Base-by-base conservation (phyloP, 306 rosid genomes). In the Parietaria judaica region DNA sequence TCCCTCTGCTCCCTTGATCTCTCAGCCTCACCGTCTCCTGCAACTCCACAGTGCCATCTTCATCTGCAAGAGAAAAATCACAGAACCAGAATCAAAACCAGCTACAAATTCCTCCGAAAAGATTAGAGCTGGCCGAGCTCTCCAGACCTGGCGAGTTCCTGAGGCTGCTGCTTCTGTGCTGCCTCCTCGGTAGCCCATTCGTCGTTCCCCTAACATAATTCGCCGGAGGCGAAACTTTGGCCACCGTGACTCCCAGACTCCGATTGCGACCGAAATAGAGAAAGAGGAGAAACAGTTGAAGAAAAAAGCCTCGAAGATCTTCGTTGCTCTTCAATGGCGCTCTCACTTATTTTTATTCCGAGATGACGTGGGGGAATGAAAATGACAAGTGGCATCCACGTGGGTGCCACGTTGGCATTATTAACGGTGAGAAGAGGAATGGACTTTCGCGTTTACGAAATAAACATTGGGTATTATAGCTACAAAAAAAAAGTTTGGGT, bases 101-200 rank as follows among this genome's bases (percentile, higher is more conserved):
- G 54, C n/a, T 14, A 61, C 31, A 12, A 7, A 6, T 31, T 56
- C 56, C 35, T 3, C 11, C 23, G 12, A 60, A 23, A 36, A 16
- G 8, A 6, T 47, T 59, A 88, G 98, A 92, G 88, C 96, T 88
- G 82, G 69, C 36, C 36, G 45, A 65, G 67, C 60, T 78, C 39
- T 12, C 55, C 16, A 3, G 61, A 94, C 97, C 99, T 71, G 97
- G 99, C 4, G 99, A 94, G 71, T 88, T 94, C 74, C 97, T 83
- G 67, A 84, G 90, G 70, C 84, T 79, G 72, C 76, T 75, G 78
- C 69, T 83, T 38, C 90, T 82, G 59, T 74, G 86, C 69, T 97
- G 76, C n/a, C 99, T 82, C 72, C 94, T 77, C 0, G 90, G 54
- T 64, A 90, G 59, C 31, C 90, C 86, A 75, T 90, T 90, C 14